phyloP scores from a whole-genome alignment of 192 early-diverging fungal species.

The Mortierella hygrophila region DNA sequence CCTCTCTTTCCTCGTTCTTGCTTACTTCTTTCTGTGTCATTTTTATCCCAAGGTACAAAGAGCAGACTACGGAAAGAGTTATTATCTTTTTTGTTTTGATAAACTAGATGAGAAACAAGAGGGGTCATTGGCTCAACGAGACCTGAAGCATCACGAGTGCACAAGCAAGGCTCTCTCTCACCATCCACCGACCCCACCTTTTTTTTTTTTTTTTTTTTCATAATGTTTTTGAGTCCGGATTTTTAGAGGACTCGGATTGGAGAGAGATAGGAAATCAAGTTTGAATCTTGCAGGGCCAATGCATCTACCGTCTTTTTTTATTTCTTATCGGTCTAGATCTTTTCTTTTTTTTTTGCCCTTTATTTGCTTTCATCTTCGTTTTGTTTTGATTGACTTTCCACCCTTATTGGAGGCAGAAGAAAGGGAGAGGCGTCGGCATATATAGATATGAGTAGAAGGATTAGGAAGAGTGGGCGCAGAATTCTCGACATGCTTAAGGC shows the following conservation, averaged over 20 bases:
- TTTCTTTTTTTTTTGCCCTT: neutral
- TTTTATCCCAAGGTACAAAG: neutral
- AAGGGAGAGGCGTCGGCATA: neutral
- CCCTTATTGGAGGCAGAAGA: neutral
- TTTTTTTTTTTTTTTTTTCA: constrained; percentile 7
- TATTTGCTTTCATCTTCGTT: neutral
- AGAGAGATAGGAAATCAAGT: constrained; percentile 7
- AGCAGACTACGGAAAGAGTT: neutral
- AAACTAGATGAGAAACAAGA: neutral
- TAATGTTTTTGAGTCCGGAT: constrained; percentile 4
- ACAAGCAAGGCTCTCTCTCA: neutral
- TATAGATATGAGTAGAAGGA: neutral
- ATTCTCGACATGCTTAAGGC: too few relatives aligned
- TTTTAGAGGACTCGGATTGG: neutral
- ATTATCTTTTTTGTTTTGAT: neutral
- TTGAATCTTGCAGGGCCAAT: constrained; percentile 4
- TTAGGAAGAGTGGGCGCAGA: too few relatives aligned
- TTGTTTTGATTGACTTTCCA: too few relatives aligned
- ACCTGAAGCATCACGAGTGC: neutral
- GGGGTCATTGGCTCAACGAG: neutral
- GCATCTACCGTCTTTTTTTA: neutral
- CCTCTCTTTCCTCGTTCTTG: neutral
- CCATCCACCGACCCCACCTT: neutral
- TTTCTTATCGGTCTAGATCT: neutral
- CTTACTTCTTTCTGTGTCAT: neutral